These are phyloP conservation scores for Adenanthera pavonina DNA, from an alignment of 306 rosid genomes.

Conservation along the genomic window DNA sequence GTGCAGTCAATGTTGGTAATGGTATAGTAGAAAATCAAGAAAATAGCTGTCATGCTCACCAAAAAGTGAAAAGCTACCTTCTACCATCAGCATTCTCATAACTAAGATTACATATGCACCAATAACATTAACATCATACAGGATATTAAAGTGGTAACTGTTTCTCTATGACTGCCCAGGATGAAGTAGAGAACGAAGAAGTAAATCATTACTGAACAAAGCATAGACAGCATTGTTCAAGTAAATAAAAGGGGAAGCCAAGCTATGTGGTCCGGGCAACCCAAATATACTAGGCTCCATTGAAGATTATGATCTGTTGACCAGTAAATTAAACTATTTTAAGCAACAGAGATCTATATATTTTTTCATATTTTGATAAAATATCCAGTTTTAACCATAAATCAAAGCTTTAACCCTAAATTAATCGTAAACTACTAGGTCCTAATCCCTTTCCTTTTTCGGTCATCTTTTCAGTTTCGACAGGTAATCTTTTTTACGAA, in stretches of 20 bases:
- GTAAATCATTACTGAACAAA: neutral
- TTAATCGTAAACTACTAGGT: neutral
- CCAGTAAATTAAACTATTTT: neutral
- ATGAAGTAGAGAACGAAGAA: constrained; percentile 9
- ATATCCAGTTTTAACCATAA: neutral
- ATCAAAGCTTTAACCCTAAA: neutral
- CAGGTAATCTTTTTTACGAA: neutral
- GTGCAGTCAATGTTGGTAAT: neutral
- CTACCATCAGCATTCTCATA: neutral
- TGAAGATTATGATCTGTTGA: neutral
- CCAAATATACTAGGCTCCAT: constrained; percentile 4
- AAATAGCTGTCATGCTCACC: neutral
- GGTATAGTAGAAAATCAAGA: constrained; percentile 15
- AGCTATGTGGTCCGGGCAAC: neutral
- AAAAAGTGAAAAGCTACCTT: neutral
- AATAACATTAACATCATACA: neutral
- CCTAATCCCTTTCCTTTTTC: constrained; percentile 19
- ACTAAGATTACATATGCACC: neutral
- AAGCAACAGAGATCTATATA: constrained; percentile 13
- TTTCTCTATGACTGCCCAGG: neutral
- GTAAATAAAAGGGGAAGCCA: neutral
- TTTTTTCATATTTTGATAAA: neutral
- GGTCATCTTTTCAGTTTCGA: constrained; percentile 12
- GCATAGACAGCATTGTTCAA: neutral
- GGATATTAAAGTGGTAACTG: neutral